Percentiles rank a stretch among this genome's conserved stretches.
These are phyloP conservation scores for Silene vulgaris DNA, from an alignment of 179 eudicot species.

Conservation along the genomic window DNA sequence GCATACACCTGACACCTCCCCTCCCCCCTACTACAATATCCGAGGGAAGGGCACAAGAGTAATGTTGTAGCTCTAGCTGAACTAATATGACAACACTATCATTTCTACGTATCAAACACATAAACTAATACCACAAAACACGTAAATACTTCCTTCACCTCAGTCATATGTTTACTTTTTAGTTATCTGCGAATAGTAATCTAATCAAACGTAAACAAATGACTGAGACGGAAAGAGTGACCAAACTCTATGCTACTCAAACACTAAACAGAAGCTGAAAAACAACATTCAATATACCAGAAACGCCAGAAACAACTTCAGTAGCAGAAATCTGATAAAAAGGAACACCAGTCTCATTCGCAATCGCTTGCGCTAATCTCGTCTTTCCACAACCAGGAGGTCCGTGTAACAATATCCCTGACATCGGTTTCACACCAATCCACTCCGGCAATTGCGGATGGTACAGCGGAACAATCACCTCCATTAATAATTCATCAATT, in stretches of 20 bases:
- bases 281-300: slow-evolving; percentile 38
- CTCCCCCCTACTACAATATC: not conserved
- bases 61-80: not conserved
- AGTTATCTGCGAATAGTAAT: not conserved
- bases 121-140: no score
- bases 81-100: not conserved
- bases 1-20: not conserved
- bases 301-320: slow-evolving; percentile 82
- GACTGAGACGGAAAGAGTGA: no score
- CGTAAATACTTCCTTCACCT: not conserved
- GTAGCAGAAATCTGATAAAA: slow-evolving; percentile 80
- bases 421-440: slow-evolving; percentile 62
- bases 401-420: slow-evolving; percentile 81
- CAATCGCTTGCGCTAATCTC: slow-evolving; percentile 81
- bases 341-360: slow-evolving; percentile 73
- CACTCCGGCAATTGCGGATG: slow-evolving; percentile 48
- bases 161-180: not conserved
- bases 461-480: slow-evolving; percentile 64
- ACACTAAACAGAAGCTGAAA: not conserved
- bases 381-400: slow-evolving; percentile 99
- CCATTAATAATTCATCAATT: slow-evolving; percentile 58
- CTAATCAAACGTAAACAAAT: no score
- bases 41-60: not conserved
- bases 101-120: no score
- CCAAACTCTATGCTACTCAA: not conserved